Evolutionary conservation across 75 land plant genomes (phyloP).

Genomic region (Pinus taeda): DNA sequence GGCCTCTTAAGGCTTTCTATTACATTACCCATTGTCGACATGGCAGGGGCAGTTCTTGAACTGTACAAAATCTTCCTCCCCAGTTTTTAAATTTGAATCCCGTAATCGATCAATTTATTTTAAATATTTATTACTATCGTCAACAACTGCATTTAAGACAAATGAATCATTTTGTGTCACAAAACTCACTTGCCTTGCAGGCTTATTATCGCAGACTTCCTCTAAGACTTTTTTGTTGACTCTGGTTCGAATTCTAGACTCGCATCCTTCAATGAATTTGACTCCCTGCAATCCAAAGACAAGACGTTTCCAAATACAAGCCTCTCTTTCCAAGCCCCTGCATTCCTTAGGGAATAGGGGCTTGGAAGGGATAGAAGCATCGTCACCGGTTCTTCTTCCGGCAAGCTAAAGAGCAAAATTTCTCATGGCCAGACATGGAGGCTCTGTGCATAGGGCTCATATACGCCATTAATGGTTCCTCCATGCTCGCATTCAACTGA

Average conservation of each 20-base stretch:
- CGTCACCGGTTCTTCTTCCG: slow-evolving; percentile 32
- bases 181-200: too few species aligned
- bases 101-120: not conserved
- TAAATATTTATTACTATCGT: not conserved
- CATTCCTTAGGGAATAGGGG: slow-evolving; percentile 7
- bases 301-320: slow-evolving; percentile 44
- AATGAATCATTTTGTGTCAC: not conserved
- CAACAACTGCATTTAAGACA: not conserved
- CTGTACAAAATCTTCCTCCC: slow-evolving; percentile 39
- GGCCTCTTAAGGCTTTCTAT: not conserved
- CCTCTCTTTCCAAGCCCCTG: slow-evolving; percentile 29
- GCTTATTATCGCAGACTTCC: too few species aligned
- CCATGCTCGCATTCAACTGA: slow-evolving; percentile 3
- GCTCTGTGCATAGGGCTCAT: slow-evolving; percentile 12
- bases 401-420: slow-evolving; percentile 21
- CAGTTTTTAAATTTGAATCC: too few species aligned
- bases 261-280: slow-evolving; percentile 9
- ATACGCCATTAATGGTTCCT: slow-evolving; percentile 28
- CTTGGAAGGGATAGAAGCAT: slow-evolving; percentile 10
- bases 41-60: slow-evolving; percentile 73
- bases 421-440: not conserved
- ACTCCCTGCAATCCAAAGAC: not conserved
- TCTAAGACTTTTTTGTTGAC: not conserved
- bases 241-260: slow-evolving; percentile 6
- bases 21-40: slow-evolving; percentile 37